These are phyloP conservation scores for Purpureocillium takamizusanense DNA, from an alignment of 2,329 filamentous ascomycete genomes.

Conservation along the genomic window DNA sequence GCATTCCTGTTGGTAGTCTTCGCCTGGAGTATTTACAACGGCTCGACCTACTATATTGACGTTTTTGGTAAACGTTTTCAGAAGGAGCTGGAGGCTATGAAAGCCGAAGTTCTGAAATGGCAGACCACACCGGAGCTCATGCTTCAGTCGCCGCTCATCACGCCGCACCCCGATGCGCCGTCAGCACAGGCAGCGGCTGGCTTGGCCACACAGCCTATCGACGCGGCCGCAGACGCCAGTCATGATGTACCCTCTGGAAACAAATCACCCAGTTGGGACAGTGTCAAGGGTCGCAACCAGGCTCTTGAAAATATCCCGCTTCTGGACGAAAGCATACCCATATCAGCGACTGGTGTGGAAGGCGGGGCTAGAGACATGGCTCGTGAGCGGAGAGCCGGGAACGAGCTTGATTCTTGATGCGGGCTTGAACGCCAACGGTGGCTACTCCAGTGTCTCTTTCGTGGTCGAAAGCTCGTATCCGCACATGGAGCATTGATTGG, in stretches of 20 bases:
- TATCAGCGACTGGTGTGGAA: conserved; percentile 32
- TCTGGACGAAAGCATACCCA: conserved; percentile 34
- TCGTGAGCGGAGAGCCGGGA: conserved; percentile 35
- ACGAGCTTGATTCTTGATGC: conserved; percentile 3
- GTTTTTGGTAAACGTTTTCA: conserved; percentile 96
- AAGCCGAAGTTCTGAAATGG: conserved; percentile 83
- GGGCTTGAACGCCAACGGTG: not conserved
- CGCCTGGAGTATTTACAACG: conserved; percentile 91
- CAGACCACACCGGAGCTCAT: conserved; percentile 51
- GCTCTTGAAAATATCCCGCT: conserved; percentile 49
- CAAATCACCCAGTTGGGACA: conserved; percentile 9
- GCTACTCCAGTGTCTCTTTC: not conserved
- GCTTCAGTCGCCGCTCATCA: conserved; percentile 24
- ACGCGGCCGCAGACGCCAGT: conserved; percentile 4
- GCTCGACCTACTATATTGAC: conserved; percentile 95
- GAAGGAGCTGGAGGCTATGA: conserved; percentile 86
- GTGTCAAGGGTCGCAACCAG: conserved; percentile 13
- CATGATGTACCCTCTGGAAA: conserved; percentile 1
- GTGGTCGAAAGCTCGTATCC: no score
- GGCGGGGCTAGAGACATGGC: conserved; percentile 33
- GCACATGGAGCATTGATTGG: no score
- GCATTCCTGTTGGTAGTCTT: conserved; percentile 76
- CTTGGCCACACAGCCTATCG: conserved; percentile 8
- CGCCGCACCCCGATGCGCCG: conserved; percentile 17
- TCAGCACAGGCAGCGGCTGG: conserved; percentile 5